These are phyloP conservation scores for Orbilia javanica DNA, from an alignment of 2,329 filamentous ascomycete species.

Conservation along the genomic window DNA sequence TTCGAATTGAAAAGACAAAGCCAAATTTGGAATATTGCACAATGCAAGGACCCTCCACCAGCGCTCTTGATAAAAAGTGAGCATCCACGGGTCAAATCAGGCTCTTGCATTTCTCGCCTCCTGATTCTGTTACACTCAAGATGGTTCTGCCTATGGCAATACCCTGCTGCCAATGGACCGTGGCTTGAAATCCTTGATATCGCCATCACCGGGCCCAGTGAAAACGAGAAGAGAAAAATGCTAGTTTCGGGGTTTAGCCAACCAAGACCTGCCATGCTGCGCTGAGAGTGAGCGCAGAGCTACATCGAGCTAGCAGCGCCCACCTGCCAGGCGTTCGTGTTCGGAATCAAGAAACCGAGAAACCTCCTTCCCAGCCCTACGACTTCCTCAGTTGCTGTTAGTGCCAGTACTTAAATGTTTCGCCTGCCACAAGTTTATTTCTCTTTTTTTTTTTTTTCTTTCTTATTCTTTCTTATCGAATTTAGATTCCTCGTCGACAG, in stretches of 20 bases:
- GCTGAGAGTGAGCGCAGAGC: constrained; percentile 8
- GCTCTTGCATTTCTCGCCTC: constrained; percentile 9
- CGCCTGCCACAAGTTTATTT: neutral
- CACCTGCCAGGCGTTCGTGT: constrained; percentile 20
- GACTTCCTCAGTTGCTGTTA: constrained; percentile 5
- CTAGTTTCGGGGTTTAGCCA: constrained; percentile 27
- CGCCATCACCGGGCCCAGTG: neutral
- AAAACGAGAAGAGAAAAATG: neutral
- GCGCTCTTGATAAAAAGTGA: neutral
- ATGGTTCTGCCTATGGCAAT: constrained; percentile 15
- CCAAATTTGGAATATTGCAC: constrained; percentile 31
- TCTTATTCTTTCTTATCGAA: neutral
- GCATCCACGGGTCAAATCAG: constrained; percentile 7
- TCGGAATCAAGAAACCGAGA: constrained; percentile 31
- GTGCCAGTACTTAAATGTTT: constrained; percentile 3
- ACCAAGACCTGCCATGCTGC: constrained; percentile 41
- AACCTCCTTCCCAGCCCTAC: constrained; percentile 22
- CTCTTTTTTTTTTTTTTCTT: constrained; percentile 3
- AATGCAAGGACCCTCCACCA: constrained; percentile 11
- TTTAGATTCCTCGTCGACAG: neutral
- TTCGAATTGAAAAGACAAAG: neutral
- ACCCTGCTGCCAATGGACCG: constrained; percentile 1
- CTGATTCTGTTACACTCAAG: constrained; percentile 17
- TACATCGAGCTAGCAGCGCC: constrained; percentile 17
- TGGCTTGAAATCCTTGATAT: constrained; percentile 24